A percentile compares a stretch with the other conserved stretches of the same genome.
These are phyloP conservation scores for Pneumocystis sp. DNA, from an alignment of 1,139 yeast species.

Conservation along the genomic window DNA sequence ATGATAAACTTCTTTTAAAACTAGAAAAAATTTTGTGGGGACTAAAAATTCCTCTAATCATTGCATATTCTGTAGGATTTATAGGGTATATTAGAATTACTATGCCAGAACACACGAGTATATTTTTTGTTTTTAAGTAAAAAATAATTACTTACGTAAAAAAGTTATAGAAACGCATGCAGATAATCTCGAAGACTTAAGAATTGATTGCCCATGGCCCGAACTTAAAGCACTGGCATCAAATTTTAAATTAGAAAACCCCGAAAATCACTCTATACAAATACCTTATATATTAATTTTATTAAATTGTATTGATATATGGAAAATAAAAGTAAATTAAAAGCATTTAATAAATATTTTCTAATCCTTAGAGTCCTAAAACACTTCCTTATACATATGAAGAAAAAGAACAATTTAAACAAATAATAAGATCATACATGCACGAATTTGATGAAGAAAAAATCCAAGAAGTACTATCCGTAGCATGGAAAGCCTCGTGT, in stretches of 20 bases:
- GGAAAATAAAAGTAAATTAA: constrained; percentile 23
- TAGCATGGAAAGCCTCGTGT: constrained; percentile 33
- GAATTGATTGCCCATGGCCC: constrained; percentile 64
- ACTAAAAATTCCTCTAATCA: constrained; percentile 38
- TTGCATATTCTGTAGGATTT: constrained; percentile 44
- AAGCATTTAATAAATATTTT: neutral
- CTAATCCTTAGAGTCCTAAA: constrained; percentile 20
- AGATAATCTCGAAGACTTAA: constrained; percentile 47
- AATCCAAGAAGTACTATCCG: constrained; percentile 52
- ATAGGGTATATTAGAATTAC: constrained; percentile 50
- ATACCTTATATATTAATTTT: constrained; percentile 62
- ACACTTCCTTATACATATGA: constrained; percentile 31
- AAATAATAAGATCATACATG: constrained; percentile 22
- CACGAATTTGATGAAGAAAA: constrained; percentile 38
- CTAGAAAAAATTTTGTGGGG: constrained; percentile 32
- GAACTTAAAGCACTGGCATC: constrained; percentile 44
- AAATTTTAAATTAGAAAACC: constrained; percentile 32
- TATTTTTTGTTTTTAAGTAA: neutral
- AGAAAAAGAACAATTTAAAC: constrained; percentile 38
- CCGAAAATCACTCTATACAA: constrained; percentile 44
- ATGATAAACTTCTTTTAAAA: constrained; percentile 11
- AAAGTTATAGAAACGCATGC: constrained; percentile 61
- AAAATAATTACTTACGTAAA: neutral
- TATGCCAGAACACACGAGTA: constrained; percentile 36
- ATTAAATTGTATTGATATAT: constrained; percentile 38